These are phyloP conservation scores for Neurospora sp. DNA, from an alignment of 495 filamentous ascomycete species.

Conservation along the genomic window DNA sequence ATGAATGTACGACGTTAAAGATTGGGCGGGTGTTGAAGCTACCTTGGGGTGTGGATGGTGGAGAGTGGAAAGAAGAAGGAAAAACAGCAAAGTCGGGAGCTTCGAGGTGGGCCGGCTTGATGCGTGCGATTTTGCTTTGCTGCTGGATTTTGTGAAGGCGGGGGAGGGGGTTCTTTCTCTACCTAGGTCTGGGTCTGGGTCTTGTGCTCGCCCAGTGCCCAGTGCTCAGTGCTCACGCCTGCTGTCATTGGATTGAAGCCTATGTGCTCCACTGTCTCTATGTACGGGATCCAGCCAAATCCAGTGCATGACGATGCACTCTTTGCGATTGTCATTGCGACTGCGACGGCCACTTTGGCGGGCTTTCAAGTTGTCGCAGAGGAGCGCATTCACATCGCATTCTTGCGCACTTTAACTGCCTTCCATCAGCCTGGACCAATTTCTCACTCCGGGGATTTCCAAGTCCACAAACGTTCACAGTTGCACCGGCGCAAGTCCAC, in stretches of 20 bases:
- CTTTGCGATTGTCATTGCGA: background rate
- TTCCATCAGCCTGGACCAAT: background rate
- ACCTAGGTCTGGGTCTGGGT: constrained; percentile 3
- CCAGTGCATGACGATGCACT: background rate
- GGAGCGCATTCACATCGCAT: background rate
- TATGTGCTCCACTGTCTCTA: background rate
- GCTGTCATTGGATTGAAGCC: background rate
- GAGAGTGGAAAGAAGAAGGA: constrained; percentile 4
- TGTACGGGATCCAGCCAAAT: background rate
- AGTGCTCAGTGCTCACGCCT: background rate
- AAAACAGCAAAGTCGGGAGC: constrained; percentile 7
- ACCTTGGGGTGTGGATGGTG: background rate
- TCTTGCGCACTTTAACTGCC: background rate
- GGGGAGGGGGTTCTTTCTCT: constrained; percentile 27
- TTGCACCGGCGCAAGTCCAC: background rate
- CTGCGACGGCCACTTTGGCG: background rate
- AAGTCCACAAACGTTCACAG: background rate
- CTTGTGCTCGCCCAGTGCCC: background rate
- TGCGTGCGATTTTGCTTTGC: constrained; percentile 18
- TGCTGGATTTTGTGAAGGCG: constrained; percentile 30
- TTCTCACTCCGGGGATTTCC: background rate
- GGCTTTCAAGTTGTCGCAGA: background rate
- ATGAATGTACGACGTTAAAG: background rate
- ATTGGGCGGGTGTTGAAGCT: background rate
- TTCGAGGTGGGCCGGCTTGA: background rate